A percentile compares a stretch with the other conserved stretches of the same genome.
Evolutionary conservation across 257 asterid genomes (phyloP).

Genomic region (Hygrophila difformis): DNA sequence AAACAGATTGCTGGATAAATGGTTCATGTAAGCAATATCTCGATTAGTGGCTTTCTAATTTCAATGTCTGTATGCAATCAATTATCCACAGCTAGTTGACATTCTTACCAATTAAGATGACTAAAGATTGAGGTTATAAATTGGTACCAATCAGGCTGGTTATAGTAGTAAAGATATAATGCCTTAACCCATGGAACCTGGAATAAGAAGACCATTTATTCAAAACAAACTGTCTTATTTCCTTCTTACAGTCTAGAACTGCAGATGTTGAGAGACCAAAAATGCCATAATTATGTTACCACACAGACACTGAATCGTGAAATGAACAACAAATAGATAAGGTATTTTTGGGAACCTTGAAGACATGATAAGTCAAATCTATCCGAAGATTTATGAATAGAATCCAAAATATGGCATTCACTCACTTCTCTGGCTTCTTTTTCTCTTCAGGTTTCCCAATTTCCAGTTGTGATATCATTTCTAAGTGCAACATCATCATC

Average conservation of each 20-base stretch:
- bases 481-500: constrained; percentile 48
- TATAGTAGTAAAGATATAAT: constrained; percentile 82
- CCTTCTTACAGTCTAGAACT: too few relatives aligned
- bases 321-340: background rate
- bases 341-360: constrained; percentile 49
- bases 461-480: constrained; percentile 79
- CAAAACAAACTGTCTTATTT: too few relatives aligned
- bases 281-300: background rate
- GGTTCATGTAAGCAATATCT: constrained; percentile 49
- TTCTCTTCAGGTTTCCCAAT: constrained; percentile 50
- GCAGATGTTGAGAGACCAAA: background rate
- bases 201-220: constrained; percentile 12
- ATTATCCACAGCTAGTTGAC: constrained; percentile 12
- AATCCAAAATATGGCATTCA: constrained; percentile 87
- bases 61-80: constrained; percentile 5
- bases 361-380: constrained; percentile 72
- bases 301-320: background rate
- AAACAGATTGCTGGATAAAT: constrained; percentile 92
- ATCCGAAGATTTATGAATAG: constrained; percentile 73
- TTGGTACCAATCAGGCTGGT: constrained; percentile 85
- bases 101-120: constrained; percentile 76
- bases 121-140: constrained; percentile 91
- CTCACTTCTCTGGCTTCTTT: constrained; percentile 61
- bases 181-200: constrained; percentile 63
- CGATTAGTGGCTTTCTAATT: constrained; percentile 9